Evolutionary conservation across 805 yeast genomes (phyloP).

Genomic region (Metschnikowia colocasiae): DNA sequence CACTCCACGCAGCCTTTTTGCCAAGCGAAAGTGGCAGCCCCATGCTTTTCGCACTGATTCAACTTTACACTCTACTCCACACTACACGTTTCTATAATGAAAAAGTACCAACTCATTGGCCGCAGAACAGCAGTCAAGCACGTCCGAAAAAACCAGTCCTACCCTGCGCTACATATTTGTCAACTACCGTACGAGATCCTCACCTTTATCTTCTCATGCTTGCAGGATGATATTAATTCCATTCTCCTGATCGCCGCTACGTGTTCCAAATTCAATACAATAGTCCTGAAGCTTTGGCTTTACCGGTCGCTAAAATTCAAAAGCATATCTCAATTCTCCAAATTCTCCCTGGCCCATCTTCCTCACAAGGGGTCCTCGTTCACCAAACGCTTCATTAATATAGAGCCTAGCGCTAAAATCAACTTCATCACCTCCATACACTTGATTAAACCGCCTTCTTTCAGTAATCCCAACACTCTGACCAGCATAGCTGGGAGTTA

Average conservation of each 20-base stretch:
- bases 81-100: conserved; percentile 23
- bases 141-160: conserved; percentile 12
- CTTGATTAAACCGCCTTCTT: conserved; percentile 34
- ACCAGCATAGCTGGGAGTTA: conserved; percentile 38
- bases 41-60: neutral
- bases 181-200: conserved; percentile 45
- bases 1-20: neutral
- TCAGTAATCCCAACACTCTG: conserved; percentile 19
- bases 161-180: conserved; percentile 31
- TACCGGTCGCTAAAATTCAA: conserved; percentile 32
- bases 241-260: conserved; percentile 24
- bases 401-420: conserved; percentile 29
- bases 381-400: conserved; percentile 21
- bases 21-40: neutral
- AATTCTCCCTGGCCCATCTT: conserved; percentile 34
- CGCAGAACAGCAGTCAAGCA: conserved; percentile 23
- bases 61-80: neutral
- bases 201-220: conserved; percentile 28
- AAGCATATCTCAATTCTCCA: conserved; percentile 27
- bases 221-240: conserved; percentile 18
- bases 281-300: conserved; percentile 36
- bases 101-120: conserved; percentile 42
- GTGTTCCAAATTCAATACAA: conserved; percentile 34
- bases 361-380: conserved; percentile 21
- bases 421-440: conserved; percentile 28